Conservation (phyloP, 495 filamentous ascomycete genomes). For the Hypoxylon subgilvum region DNA sequence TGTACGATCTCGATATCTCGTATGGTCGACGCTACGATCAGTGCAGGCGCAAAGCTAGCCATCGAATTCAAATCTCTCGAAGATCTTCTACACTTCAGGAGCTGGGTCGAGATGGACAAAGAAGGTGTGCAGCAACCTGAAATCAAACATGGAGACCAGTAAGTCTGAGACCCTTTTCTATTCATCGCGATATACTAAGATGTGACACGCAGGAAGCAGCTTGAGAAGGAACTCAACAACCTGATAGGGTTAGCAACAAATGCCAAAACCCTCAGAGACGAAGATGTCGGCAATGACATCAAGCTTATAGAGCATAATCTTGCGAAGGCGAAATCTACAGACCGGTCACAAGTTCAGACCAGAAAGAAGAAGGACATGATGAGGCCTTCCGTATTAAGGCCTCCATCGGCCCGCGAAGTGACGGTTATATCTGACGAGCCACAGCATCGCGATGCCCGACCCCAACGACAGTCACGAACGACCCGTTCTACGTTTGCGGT, state of each 20-base stretch:
- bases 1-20: slow-evolving; percentile 10
- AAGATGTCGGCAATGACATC: slow-evolving; percentile 27
- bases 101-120: slow-evolving; percentile 20
- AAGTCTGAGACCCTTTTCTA: neutral
- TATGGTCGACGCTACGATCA: neutral
- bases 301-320: slow-evolving; percentile 33
- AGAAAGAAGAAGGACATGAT: slow-evolving; percentile 18
- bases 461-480: slow-evolving; percentile 10
- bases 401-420: neutral
- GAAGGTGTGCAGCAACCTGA: neutral
- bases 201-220: slow-evolving; percentile 14
- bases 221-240: slow-evolving; percentile 19
- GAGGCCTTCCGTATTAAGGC: neutral
- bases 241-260: slow-evolving; percentile 8
- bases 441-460: neutral
- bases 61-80: slow-evolving; percentile 27
- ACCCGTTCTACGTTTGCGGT: slow-evolving; percentile 25
- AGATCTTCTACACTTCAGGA: slow-evolving; percentile 18
- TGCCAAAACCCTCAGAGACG: neutral
- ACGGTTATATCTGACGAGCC: slow-evolving; percentile 8
- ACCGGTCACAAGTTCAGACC: neutral
- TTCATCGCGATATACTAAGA: slow-evolving; percentile 16
- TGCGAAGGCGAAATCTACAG: neutral
- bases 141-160: slow-evolving; percentile 8
- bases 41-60: slow-evolving; percentile 16